Conservation (phyloP, 176 grass and related monocot species). For the Lolium rigidum region DNA sequence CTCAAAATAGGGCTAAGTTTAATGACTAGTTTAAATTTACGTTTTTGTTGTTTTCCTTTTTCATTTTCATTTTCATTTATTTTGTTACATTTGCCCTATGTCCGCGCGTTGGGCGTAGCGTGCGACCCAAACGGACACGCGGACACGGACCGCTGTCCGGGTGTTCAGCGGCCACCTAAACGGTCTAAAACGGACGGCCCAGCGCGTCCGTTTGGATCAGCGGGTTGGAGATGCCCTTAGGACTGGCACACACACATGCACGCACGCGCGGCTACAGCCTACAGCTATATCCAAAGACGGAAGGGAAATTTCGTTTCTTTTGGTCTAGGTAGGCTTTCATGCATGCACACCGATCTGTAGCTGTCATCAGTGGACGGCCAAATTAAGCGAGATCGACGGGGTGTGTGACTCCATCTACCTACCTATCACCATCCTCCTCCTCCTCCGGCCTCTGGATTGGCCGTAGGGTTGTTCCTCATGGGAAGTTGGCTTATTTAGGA, state of each 20-base stretch:
- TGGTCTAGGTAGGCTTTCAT: neutral
- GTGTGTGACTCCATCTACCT: neutral
- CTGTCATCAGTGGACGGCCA: neutral
- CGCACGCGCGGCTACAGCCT: neutral
- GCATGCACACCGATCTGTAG: slow-evolving; percentile 1
- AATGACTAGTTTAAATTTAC: no score
- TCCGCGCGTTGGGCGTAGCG: no score
- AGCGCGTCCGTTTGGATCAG: no score
- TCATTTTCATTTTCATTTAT: no score
- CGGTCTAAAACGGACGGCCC: no score
- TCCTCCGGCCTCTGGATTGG: slow-evolving; percentile 22
- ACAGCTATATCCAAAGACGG: neutral
- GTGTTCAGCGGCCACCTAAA: no score
- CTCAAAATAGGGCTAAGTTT: no score
- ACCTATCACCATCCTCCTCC: neutral
- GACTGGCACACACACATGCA: neutral
- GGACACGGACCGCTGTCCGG: no score
- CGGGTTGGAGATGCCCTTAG: neutral
- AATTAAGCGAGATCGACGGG: neutral
- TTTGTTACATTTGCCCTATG: no score
- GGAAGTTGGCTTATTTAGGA: slow-evolving; percentile 70
- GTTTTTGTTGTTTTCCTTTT: no score
- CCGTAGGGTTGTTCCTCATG: slow-evolving; percentile 41
- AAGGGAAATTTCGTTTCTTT: neutral
- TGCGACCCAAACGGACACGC: no score